Percentiles rank a stretch among this genome's conserved stretches.
These are phyloP conservation scores for Ganoderma multipileum DNA, from an alignment of 1,284 basidiomycete species.

Conservation along the genomic window DNA sequence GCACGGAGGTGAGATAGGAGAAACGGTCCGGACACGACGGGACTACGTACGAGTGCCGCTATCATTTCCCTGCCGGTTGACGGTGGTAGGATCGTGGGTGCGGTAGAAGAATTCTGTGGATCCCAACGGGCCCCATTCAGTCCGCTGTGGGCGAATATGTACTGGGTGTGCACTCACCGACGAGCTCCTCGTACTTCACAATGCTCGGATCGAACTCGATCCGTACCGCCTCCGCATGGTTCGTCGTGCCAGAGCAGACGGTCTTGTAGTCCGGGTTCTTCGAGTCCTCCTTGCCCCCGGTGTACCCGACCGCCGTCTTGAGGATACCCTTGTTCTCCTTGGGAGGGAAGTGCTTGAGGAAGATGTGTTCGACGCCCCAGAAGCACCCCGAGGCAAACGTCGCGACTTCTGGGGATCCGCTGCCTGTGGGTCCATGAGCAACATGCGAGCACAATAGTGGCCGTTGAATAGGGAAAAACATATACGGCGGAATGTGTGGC, in stretches of 20 bases:
- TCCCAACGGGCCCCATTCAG: not conserved
- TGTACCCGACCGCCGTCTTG: slow-evolving; percentile 82
- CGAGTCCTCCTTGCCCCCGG: slow-evolving; percentile 70
- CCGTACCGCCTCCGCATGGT: slow-evolving; percentile 90
- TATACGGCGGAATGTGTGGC: not conserved
- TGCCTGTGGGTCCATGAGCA: slow-evolving; percentile 14
- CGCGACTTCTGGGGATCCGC: slow-evolving; percentile 58
- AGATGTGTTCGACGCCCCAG: slow-evolving; percentile 91
- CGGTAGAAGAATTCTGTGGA: slow-evolving; percentile 90
- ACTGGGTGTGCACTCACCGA: slow-evolving; percentile 55
- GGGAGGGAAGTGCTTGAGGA: slow-evolving; percentile 81
- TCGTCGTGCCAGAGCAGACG: slow-evolving; percentile 85
- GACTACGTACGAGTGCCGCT: slow-evolving; percentile 73
- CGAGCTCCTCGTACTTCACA: slow-evolving; percentile 84
- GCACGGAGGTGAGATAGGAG: not conserved
- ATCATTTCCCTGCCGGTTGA: slow-evolving; percentile 82
- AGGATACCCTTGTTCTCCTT: slow-evolving; percentile 71
- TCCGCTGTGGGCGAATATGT: not conserved
- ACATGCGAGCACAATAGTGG: not conserved
- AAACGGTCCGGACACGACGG: not conserved
- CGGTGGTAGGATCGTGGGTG: slow-evolving; percentile 92
- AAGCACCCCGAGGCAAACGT: slow-evolving; percentile 79
- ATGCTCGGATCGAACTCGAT: slow-evolving; percentile 86
- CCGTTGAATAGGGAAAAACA: slow-evolving; percentile 8
- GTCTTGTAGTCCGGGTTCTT: slow-evolving; percentile 72